Evolutionary conservation across 495 filamentous ascomycete species (phyloP), one percentile per base, ranked within the genome.

Genomic region (Lasiosphaeriaceae sp.): DNA sequence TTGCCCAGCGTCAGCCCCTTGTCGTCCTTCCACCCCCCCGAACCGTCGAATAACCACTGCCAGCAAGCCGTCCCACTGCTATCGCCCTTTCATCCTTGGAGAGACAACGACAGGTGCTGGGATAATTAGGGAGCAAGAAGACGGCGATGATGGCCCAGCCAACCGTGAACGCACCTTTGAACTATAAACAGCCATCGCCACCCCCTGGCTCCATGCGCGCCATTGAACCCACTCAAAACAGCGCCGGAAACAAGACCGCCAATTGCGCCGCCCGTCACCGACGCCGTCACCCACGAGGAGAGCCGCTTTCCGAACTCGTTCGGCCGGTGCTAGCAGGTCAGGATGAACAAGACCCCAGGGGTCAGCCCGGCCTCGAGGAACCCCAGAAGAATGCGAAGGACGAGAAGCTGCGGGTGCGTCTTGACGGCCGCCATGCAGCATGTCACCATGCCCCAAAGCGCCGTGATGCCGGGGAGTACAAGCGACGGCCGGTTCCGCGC

Each of bases 41-140:
- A n/a, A n/a, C n/a, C n/a, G n/a, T n/a, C n/a, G n/a, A n/a, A n/a
- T n/a, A n/a, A n/a, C n/a, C n/a, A n/a, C n/a, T n/a, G n/a, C n/a
- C n/a, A n/a, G n/a, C 50, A 2, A 77, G 54, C 5, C 74, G 57
- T 22, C 64, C 52, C 47, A 69, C 55, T 11, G 71, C 74, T 3
- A 75, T 61, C 29, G 66, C 60, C 9, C 70, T 60, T 54, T 88
- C 81, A 49, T 84, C 76, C 46, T 82, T 74, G 0, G 78, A 80
- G n/a, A 89, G 70, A 80, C 85, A 84, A 14, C 52, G 61, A 2
- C 83, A 87, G 12, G 83, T 88, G 11, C 77, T 69, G 1, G 83
- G 83, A 55, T 78, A 77, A 59, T 84, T 82, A n/a, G 78, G 77
- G 4, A 86, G 66, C 14, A 81, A 74, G 58, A 80, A 84, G 3